Evolutionary conservation across 345 rosid genomes (phyloP).

Genomic region (Geranium rotundifolium): DNA sequence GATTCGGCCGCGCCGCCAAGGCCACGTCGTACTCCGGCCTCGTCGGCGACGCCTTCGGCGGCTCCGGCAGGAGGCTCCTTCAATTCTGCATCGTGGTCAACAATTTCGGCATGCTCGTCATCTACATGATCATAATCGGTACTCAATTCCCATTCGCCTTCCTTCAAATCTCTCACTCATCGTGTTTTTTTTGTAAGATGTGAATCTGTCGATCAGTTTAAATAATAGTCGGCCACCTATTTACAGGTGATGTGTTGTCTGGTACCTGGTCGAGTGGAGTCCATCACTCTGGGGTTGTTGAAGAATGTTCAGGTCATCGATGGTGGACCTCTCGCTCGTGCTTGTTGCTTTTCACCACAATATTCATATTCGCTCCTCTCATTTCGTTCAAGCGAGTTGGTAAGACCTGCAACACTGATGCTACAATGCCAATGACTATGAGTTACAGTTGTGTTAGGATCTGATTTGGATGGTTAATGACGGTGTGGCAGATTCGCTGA

Average conservation of each 20-base stretch:
- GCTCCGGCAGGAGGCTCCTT: slow-evolving; percentile 28
- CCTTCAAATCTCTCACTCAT: too few species aligned
- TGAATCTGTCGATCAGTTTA: too few species aligned
- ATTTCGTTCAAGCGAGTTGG: slow-evolving; percentile 56
- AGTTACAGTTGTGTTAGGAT: too few species aligned
- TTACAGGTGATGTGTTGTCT: slow-evolving; percentile 52
- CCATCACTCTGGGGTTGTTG: slow-evolving; percentile 42
- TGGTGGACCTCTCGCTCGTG: slow-evolving; percentile 52
- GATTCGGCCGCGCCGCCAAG: slow-evolving; percentile 43
- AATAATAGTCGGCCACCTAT: too few species aligned
- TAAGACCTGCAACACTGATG: slow-evolving; percentile 19
- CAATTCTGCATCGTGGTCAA: slow-evolving; percentile 50
- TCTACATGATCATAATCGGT: slow-evolving; percentile 60
- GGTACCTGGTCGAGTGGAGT: slow-evolving; percentile 36
- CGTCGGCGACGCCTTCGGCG: slow-evolving; percentile 45
- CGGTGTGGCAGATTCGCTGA: slow-evolving; percentile 41
- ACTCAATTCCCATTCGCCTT: too few species aligned
- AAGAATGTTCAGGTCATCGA: slow-evolving; percentile 46
- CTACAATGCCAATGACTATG: too few species aligned
- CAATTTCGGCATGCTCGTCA: slow-evolving; percentile 57
- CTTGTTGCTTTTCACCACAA: slow-evolving; percentile 34
- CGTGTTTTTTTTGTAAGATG: too few species aligned
- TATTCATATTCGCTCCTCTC: slow-evolving; percentile 46
- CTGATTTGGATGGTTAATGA: neutral
- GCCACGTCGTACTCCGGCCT: slow-evolving; percentile 41